phyloP scores from a whole-genome alignment of 305 asterid genomes.

The Striga hermonthica region DNA sequence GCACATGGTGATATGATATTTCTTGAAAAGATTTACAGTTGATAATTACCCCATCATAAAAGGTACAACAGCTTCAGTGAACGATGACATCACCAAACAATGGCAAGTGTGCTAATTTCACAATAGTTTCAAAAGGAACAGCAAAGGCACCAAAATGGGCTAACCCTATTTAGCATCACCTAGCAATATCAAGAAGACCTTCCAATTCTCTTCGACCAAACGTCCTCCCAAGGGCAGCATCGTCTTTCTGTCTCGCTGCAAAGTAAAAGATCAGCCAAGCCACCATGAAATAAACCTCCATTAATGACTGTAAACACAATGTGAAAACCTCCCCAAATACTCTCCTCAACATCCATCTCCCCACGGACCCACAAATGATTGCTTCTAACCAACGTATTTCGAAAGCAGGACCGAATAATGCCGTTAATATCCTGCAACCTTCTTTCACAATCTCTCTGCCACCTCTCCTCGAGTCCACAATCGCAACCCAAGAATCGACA shows the following conservation, averaged over 20 bases:
- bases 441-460: slow-evolving; percentile 67
- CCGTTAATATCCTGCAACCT: slow-evolving; percentile 52
- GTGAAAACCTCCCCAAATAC: slow-evolving; percentile 49
- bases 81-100: slow-evolving; percentile 38
- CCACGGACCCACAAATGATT: slow-evolving; percentile 52
- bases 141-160: slow-evolving; percentile 32
- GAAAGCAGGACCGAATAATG: slow-evolving; percentile 50
- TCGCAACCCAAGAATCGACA: slow-evolving; percentile 65
- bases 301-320: slow-evolving; percentile 48
- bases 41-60: slow-evolving; percentile 35
- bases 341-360: slow-evolving; percentile 52
- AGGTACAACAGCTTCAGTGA: slow-evolving; percentile 41
- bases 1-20: slow-evolving; percentile 33
- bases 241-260: slow-evolving; percentile 57
- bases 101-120: slow-evolving; percentile 37
- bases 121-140: slow-evolving; percentile 33
- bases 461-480: slow-evolving; percentile 59
- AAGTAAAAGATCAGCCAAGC: slow-evolving; percentile 66
- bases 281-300: slow-evolving; percentile 71
- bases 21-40: slow-evolving; percentile 47
- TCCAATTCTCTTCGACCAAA: slow-evolving; percentile 64
- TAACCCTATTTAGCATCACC: slow-evolving; percentile 34
- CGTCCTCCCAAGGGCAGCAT: slow-evolving; percentile 44
- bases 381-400: slow-evolving; percentile 60
- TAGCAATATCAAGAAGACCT: slow-evolving; percentile 48